Base-by-base conservation (phyloP, 805 yeast genomes). In the Yamadazyma tumulicola region DNA sequence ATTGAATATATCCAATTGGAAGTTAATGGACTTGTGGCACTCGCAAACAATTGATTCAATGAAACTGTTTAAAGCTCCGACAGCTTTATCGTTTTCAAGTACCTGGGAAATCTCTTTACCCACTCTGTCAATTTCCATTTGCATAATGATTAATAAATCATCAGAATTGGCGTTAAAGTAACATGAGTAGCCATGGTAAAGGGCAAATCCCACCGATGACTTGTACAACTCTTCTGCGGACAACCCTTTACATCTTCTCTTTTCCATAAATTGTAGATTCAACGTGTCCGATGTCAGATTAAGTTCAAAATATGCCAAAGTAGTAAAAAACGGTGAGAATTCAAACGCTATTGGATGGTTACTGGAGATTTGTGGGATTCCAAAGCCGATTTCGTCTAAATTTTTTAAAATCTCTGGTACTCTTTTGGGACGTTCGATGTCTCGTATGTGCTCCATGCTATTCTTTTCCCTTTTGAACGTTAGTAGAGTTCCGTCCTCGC, bases 11-110 rank as follows among this genome's bases (percentile, higher is more conserved):
- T 82, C 85, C 35, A 86, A 67, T 20, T 79, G 76, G 48, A 86
- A 79, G 48, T 78, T 82, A 41, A 87, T 72, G 1, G 93, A 79
- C n/a, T 79, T 60, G 51, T 86, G 94, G 2, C 81, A 69, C 51
- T 87, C 95, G 35, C 74, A 65, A 12, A 82, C 52, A 3, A 81
- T 57, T 1, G 73, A 59, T 6, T 55, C 47, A 56, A 62, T 24
- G 67, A 66, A 46, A 59, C 50, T 38, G 2, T 48, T 49, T 6
- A 47, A 33, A 11, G 44, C 48, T n/a, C 22, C 27, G 10, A 22
- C 25, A 4, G 26, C 27, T 12, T 39, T 40, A 16, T 32, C 26
- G 7, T 38, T 37, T 11, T 49, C 54, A 5, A 41, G 26, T 22
- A 42, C 31, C 14, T 52, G 37, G 9, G 34, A 29, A 18, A 49